These are phyloP conservation scores for Acanthamoeba castellanii DNA, from an alignment of 208 protist genomes.

Conservation along the genomic window DNA sequence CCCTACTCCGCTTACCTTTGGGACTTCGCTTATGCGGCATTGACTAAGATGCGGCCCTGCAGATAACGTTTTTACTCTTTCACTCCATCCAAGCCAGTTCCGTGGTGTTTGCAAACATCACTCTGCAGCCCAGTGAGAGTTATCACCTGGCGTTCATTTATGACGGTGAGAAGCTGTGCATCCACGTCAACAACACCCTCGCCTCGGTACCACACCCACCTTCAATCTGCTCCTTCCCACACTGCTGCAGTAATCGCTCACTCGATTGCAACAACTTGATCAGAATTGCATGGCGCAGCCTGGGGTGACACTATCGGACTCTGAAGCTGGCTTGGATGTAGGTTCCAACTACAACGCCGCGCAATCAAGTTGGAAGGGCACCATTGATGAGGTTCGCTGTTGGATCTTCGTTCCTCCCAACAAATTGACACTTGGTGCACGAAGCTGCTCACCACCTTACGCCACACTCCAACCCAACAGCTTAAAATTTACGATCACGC, in stretches of 20 bases:
- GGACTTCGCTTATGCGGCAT: too few relatives aligned
- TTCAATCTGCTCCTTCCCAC: not conserved
- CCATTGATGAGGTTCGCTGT: not conserved
- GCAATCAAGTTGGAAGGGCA: not conserved
- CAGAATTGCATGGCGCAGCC: not conserved
- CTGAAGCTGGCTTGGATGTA: not conserved
- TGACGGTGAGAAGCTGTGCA: not conserved
- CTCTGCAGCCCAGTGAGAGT: not conserved
- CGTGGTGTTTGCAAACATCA: not conserved
- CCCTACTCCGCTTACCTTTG: too few relatives aligned
- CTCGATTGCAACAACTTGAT: too few relatives aligned
- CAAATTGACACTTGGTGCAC: too few relatives aligned
- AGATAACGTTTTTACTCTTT: too few relatives aligned
- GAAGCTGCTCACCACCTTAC: too few relatives aligned
- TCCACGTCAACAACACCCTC: not conserved
- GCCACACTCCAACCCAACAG: not conserved
- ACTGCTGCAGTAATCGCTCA: too few relatives aligned
- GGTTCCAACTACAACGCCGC: not conserved
- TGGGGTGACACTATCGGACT: not conserved
- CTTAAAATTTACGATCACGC: not conserved
- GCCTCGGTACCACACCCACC: not conserved
- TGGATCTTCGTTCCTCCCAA: too few relatives aligned
- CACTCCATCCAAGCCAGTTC: too few relatives aligned
- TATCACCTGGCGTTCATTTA: not conserved
- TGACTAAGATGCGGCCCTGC: too few relatives aligned